Base-by-base conservation (phyloP, 1,139 yeast species). In the Geotrichum fermentans region DNA sequence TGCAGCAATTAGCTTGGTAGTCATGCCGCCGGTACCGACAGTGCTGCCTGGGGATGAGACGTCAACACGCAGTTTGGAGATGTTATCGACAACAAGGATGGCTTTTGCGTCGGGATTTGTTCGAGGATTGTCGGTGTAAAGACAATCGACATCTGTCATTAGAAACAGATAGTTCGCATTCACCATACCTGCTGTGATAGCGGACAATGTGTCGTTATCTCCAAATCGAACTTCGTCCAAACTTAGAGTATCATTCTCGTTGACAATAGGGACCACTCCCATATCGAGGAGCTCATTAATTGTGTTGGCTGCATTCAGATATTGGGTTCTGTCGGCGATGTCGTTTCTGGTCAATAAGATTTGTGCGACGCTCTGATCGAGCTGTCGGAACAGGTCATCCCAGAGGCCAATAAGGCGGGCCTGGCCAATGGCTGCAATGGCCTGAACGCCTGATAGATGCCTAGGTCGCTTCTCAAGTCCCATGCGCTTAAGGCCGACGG, bases 1-100 rank as follows among this genome's bases (percentile, higher is more conserved):
- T 0, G 98, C 98, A 0, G 98, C 98, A 61, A 90, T 85, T 45
- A 92, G 72, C 64, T 92, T 92, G 16, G 98, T 92, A 40, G 92
- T 85, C 98, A 92, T 92, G n/a, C 98, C 98, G 22, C 98, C 98
- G 0, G 98, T 92, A 11, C 98, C 98, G 7, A 92, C 96, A 53
- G 79, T 76, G 38, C 92, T 79, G 0, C 96, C 96, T 1, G 79
- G 74, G 20, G 82, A 70, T 36, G 85, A 80, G 0, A 95, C 89
- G 52, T 82, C 81, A 28, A 89, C 97, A 39, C 79, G 73, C 61
- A 89, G 75, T 43, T 83, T 78, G 39, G 79, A 75, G 58, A 89
- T 75, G 58, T 85, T 83, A 43, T 82, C 84, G 14, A 92, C 97
- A 21, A 87, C 73, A 40, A 85, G 69, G 3, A 92, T 79, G 5